Conservation (phyloP, 2,329 filamentous ascomycete genomes). For the Ophiostoma perfectum region DNA sequence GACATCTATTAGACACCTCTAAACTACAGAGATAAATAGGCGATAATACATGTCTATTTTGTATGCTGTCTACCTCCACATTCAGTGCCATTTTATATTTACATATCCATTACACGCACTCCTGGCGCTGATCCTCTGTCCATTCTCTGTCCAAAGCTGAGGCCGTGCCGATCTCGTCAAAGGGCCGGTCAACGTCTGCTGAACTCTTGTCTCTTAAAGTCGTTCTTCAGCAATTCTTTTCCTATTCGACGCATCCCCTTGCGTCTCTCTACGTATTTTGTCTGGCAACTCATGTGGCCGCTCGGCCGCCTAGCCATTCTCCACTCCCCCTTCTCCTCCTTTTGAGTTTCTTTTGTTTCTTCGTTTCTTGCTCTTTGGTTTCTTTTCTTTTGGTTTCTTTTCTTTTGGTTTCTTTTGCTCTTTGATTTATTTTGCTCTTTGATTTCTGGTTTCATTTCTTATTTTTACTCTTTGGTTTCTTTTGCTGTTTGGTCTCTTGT, state of each 20-base stretch:
- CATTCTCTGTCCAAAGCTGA: neutral
- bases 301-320: neutral
- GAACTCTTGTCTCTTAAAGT: slow-evolving; percentile 10
- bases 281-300: neutral
- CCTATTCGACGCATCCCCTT: neutral
- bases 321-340: neutral
- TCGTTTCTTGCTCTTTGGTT: neutral
- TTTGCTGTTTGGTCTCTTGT: too few relatives aligned
- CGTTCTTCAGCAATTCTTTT: neutral
- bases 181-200: slow-evolving; percentile 22
- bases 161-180: slow-evolving; percentile 16
- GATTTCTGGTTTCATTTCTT: neutral
- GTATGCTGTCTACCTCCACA: too few relatives aligned
- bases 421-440: neutral
- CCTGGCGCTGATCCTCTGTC: neutral
- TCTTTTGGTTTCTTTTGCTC: neutral
- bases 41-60: too few relatives aligned
- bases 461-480: too few relatives aligned
- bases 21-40: too few relatives aligned
- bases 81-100: too few relatives aligned
- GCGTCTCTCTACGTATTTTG: neutral
- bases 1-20: too few relatives aligned
- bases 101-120: neutral
- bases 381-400: neutral
- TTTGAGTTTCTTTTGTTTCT: neutral